Evolutionary conservation across 306 rosid genomes (phyloP).

Genomic region (Trichosanthes cucumerina): DNA sequence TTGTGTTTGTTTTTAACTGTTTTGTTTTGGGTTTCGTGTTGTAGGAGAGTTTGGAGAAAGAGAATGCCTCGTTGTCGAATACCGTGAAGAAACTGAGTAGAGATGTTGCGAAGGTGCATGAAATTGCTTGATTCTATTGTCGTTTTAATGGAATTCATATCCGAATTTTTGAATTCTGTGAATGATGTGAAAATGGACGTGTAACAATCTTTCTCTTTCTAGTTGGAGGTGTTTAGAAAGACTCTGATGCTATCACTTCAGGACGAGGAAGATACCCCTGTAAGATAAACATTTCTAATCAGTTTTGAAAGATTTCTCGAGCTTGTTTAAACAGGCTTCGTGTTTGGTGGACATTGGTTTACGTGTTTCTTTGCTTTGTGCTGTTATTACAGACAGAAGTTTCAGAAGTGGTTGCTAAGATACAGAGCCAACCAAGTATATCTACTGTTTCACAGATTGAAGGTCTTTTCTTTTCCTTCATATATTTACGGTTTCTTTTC

Average conservation of each 20-base stretch:
- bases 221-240: conserved; percentile 87
- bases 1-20: neutral
- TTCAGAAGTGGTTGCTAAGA: conserved; percentile 32
- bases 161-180: neutral
- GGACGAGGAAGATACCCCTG: conserved; percentile 52
- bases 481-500: neutral
- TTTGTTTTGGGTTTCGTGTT: neutral
- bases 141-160: neutral
- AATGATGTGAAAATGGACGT: neutral
- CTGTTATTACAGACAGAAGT: conserved; percentile 33
- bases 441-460: conserved; percentile 37
- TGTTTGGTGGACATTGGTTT: conserved; percentile 8
- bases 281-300: conserved; percentile 18
- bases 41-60: conserved; percentile 58
- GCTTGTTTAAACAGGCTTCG: neutral
- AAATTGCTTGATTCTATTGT: neutral
- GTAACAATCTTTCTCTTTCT: conserved; percentile 13
- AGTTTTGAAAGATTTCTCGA: neutral
- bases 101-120: conserved; percentile 80
- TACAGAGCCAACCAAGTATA: conserved; percentile 31
- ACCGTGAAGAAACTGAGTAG: conserved; percentile 62
- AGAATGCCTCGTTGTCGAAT: conserved; percentile 48
- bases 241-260: conserved; percentile 79
- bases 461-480: conserved; percentile 27
- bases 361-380: neutral